Conservation (phyloP, 495 filamentous ascomycete genomes). For the Amorphotheca resinae region DNA sequence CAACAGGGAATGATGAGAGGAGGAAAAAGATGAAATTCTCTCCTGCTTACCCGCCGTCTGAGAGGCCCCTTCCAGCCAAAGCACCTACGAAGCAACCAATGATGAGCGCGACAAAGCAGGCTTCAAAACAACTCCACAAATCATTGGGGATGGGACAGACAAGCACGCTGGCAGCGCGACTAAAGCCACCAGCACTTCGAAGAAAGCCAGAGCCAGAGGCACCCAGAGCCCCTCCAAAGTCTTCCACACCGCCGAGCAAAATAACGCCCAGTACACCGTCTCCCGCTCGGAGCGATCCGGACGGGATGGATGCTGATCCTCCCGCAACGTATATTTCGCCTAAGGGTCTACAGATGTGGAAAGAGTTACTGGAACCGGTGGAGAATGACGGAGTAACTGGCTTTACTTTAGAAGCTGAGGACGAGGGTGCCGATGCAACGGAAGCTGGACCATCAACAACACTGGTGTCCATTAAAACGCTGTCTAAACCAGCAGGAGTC, state of each 20-base stretch:
- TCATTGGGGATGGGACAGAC: not conserved
- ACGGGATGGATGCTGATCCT: constrained; percentile 14
- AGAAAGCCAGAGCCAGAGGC: not conserved
- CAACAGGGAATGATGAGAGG: constrained; percentile 2
- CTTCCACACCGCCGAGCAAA: not conserved
- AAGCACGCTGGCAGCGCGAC: constrained; percentile 9
- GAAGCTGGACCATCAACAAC: not conserved
- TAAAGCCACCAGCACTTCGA: constrained; percentile 2
- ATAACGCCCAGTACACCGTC: constrained; percentile 5
- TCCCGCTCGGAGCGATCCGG: constrained; percentile 7
- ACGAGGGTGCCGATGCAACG: not conserved
- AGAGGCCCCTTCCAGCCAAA: not conserved
- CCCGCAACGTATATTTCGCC: constrained; percentile 12
- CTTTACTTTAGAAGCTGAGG: not conserved
- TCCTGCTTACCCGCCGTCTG: not conserved
- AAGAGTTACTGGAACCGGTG: constrained; percentile 11
- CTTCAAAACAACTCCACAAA: not conserved
- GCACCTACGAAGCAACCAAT: not conserved
- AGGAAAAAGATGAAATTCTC: constrained; percentile 16
- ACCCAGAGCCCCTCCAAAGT: not conserved
- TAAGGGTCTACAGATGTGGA: constrained; percentile 14
- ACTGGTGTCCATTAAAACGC: not conserved
- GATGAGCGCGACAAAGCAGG: not conserved
- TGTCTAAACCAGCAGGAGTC: constrained; percentile 5
- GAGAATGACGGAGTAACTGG: constrained; percentile 1